A percentile compares a stretch with the other conserved stretches of the same genome.
phyloP scores from a whole-genome alignment of 129 eudicot species.

The carrot (Daucus carota) region DNA sequence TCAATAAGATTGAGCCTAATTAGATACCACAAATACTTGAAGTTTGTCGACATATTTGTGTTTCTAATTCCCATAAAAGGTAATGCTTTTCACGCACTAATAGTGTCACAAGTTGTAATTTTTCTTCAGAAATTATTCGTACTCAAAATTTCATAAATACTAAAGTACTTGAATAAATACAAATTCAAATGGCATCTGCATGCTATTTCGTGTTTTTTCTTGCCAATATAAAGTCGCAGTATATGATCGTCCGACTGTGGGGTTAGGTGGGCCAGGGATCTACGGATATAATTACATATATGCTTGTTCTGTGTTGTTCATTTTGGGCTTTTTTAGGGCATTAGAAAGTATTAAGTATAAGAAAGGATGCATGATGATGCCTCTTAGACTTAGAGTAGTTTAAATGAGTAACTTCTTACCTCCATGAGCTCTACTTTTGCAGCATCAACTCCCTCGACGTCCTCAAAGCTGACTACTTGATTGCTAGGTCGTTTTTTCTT shows the following conservation, averaged over 20 bases:
- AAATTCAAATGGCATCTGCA: not conserved
- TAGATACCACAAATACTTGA: not conserved
- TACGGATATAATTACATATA: not conserved
- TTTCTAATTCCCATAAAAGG: not conserved
- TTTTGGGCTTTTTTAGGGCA: not conserved
- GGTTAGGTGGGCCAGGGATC: not conserved
- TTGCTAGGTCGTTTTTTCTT: slow-evolving; percentile 66
- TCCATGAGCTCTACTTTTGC: slow-evolving; percentile 99
- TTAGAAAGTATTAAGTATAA: not conserved
- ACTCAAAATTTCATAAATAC: not conserved
- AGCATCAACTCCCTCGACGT: slow-evolving; percentile 94
- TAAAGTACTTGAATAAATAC: not conserved
- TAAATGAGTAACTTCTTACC: slow-evolving; percentile 34
- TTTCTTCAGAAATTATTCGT: not conserved
- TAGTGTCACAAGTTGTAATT: not conserved
- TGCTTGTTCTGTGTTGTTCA: not conserved
- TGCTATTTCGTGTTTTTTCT: not conserved
- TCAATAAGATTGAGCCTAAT: not conserved
- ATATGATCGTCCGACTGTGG: not conserved
- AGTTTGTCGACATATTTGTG: not conserved
- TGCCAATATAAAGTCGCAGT: not conserved
- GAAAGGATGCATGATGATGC: not conserved
- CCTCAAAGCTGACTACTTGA: slow-evolving; percentile 71
- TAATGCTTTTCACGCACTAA: not conserved
- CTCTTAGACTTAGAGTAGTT: not conserved